phyloP scores from a whole-genome alignment of 2,329 filamentous ascomycete species.

The Hysterium pulicare region DNA sequence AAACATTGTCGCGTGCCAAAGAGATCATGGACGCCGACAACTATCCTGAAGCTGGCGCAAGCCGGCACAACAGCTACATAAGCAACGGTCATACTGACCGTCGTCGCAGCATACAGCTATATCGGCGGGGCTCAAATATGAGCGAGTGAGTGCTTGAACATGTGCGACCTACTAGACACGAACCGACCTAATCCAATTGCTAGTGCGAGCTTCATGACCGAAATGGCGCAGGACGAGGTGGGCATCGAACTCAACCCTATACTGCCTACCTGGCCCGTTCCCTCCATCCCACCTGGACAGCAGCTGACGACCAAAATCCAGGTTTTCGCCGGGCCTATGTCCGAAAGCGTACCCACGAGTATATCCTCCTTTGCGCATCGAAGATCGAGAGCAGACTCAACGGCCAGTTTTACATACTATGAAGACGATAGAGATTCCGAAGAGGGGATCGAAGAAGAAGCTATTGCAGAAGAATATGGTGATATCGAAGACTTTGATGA shows the following conservation, averaged over 20 bases:
- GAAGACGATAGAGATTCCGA: slow-evolving; percentile 62
- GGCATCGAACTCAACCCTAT: slow-evolving; percentile 32
- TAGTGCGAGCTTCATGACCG: slow-evolving; percentile 75
- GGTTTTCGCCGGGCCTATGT: slow-evolving; percentile 88
- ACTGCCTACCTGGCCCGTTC: slow-evolving; percentile 9
- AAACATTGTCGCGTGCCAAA: too few species aligned
- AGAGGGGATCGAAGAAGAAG: slow-evolving; percentile 29
- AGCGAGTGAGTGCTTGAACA: slow-evolving; percentile 53
- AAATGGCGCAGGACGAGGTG: slow-evolving; percentile 97
- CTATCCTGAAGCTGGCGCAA: slow-evolving; percentile 9
- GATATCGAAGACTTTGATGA: slow-evolving; percentile 29
- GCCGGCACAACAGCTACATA: slow-evolving; percentile 24
- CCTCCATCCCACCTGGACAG: slow-evolving; percentile 17
- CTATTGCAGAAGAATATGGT: slow-evolving; percentile 29
- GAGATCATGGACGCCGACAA: slow-evolving; percentile 8
- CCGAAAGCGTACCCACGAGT: slow-evolving; percentile 93
- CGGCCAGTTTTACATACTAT: slow-evolving; percentile 86
- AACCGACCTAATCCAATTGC: background rate
- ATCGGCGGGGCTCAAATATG: slow-evolving; percentile 66
- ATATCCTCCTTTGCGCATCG: slow-evolving; percentile 88
- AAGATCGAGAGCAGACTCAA: slow-evolving; percentile 75
- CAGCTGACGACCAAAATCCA: slow-evolving; percentile 40
- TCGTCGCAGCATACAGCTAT: slow-evolving; percentile 45
- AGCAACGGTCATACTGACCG: slow-evolving; percentile 13
- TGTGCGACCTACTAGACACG: slow-evolving; percentile 12